Conservation (phyloP, 768 basidiomycete species). For the Mycena polygramma region DNA sequence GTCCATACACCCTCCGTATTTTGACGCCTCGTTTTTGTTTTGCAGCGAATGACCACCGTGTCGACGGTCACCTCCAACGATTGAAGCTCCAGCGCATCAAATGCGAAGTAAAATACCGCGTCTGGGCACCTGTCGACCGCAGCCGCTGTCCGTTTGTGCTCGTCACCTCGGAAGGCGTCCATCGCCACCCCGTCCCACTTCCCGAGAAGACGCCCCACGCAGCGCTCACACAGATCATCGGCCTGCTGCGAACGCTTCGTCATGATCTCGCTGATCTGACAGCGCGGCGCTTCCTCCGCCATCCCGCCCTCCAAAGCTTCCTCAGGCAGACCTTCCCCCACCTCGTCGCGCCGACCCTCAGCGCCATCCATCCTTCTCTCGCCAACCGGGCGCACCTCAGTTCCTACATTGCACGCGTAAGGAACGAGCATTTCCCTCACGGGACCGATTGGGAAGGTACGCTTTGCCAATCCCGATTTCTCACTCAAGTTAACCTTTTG, state of each 20-base stretch:
- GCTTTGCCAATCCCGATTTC: no score
- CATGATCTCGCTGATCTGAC: constrained; percentile 1
- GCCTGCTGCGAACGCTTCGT: background rate
- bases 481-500: no score
- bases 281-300: background rate
- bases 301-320: background rate
- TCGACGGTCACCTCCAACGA: no score
- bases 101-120: no score
- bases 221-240: background rate
- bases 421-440: background rate
- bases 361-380: background rate
- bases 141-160: no score
- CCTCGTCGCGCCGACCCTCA: background rate
- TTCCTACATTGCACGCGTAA: background rate
- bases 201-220: background rate
- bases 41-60: no score
- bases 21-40: no score
- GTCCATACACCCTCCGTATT: no score
- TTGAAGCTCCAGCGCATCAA: no score
- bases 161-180: background rate
- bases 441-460: constrained; percentile 13
- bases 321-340: background rate
- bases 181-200: background rate
- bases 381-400: constrained; percentile 6
- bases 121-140: no score